These are phyloP conservation scores for Echium plantagineum DNA, from an alignment of 257 asterid species.

Conservation along the genomic window DNA sequence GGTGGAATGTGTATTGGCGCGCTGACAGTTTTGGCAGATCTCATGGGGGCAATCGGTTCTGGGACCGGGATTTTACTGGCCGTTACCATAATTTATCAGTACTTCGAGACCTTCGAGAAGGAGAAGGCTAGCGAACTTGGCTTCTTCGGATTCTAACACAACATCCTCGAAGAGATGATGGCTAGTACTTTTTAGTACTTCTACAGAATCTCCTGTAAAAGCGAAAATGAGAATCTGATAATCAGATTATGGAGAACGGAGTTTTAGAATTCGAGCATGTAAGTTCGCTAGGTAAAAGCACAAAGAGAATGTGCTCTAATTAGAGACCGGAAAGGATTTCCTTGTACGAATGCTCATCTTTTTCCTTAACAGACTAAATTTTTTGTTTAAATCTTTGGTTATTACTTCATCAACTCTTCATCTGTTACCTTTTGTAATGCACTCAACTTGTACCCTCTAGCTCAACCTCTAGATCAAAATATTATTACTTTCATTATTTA, in stretches of 20 bases:
- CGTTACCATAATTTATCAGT: conserved; percentile 79
- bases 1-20: conserved; percentile 95
- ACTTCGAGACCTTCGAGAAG: conserved; percentile 86
- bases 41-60: conserved; percentile 92
- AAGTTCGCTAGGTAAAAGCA: background rate
- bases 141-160: conserved; percentile 64
- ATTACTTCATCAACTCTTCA: background rate
- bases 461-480: background rate
- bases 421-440: too few relatives aligned
- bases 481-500: too few relatives aligned
- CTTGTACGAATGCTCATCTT: background rate
- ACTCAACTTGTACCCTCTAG: background rate
- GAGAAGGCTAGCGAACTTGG: conserved; percentile 86
- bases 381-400: background rate
- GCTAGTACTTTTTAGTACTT: background rate
- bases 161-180: background rate
- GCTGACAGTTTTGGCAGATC: conserved; percentile 75
- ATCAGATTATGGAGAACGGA: background rate
- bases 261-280: background rate
- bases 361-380: background rate
- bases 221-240: background rate
- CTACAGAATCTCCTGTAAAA: background rate
- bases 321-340: background rate
- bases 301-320: background rate
- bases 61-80: conserved; percentile 85